Conservation (phyloP, 2,329 filamentous ascomycete genomes). For the Davidsoniella neocaledoniae region DNA sequence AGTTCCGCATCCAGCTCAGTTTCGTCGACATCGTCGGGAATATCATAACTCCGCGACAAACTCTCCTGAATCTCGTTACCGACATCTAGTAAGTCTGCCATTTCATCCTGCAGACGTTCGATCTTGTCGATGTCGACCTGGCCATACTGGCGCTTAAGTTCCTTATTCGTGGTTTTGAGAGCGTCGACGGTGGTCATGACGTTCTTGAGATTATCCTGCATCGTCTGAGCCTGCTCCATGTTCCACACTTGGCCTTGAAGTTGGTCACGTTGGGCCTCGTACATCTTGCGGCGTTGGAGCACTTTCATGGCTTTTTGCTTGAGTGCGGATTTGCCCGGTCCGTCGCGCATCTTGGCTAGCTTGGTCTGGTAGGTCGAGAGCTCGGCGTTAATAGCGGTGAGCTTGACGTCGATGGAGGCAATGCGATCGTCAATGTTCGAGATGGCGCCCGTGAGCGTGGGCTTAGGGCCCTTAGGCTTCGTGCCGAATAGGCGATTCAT, state of each 20-base stretch:
- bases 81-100: conserved; percentile 94
- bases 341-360: conserved; percentile 83
- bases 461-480: conserved; percentile 75
- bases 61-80: conserved; percentile 98
- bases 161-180: conserved; percentile 92
- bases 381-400: conserved; percentile 81
- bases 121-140: conserved; percentile 98
- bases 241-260: conserved; percentile 93
- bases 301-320: conserved; percentile 91
- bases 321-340: conserved; percentile 80
- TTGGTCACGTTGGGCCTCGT: conserved; percentile 87
- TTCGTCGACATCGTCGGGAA: conserved; percentile 95
- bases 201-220: conserved; percentile 97
- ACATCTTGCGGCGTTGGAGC: conserved; percentile 81
- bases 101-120: conserved; percentile 93
- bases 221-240: conserved; percentile 96
- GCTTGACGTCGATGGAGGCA: conserved; percentile 81
- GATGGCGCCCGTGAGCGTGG: conserved; percentile 71
- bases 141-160: conserved; percentile 82
- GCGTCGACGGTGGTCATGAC: conserved; percentile 97
- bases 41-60: conserved; percentile 76
- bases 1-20: conserved; percentile 89
- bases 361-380: conserved; percentile 76
- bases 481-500: conserved; percentile 97
- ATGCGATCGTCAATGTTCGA: conserved; percentile 70